Conservation (phyloP, 345 rosid genomes). For the Rhizophora apiculata region DNA sequence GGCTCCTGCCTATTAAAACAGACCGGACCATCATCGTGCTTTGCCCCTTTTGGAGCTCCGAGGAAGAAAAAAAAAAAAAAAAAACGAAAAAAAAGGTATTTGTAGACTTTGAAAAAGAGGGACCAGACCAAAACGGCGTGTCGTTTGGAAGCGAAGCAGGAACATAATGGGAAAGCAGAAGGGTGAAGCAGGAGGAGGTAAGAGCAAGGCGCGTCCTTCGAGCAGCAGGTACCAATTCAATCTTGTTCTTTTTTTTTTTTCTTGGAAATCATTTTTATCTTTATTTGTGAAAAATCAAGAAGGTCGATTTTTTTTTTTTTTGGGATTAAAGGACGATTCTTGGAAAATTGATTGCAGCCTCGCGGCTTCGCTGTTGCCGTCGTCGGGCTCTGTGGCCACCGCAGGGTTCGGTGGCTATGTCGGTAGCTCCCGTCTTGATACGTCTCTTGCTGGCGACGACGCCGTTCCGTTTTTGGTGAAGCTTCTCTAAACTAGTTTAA, state of each 20-base stretch:
- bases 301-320: background rate
- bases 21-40: too few species aligned
- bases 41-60: too few species aligned
- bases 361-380: constrained; percentile 74
- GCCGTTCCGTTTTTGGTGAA: constrained; percentile 43
- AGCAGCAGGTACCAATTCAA: constrained; percentile 70
- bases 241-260: background rate
- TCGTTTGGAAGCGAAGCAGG: background rate
- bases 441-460: constrained; percentile 48
- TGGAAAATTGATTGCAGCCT: constrained; percentile 31
- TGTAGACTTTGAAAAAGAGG: background rate
- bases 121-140: background rate
- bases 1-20: too few species aligned
- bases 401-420: constrained; percentile 90
- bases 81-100: too few species aligned
- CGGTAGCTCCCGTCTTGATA: constrained; percentile 72
- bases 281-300: too few species aligned
- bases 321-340: background rate
- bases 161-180: constrained; percentile 67
- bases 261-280: background rate
- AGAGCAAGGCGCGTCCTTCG: constrained; percentile 88
- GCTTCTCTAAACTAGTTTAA: background rate
- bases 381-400: constrained; percentile 57
- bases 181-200: constrained; percentile 53
- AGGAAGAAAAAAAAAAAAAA: too few species aligned